These are phyloP conservation scores for Fusarium camptoceras DNA, from an alignment of 2,329 filamentous ascomycete genomes.

Conservation along the genomic window DNA sequence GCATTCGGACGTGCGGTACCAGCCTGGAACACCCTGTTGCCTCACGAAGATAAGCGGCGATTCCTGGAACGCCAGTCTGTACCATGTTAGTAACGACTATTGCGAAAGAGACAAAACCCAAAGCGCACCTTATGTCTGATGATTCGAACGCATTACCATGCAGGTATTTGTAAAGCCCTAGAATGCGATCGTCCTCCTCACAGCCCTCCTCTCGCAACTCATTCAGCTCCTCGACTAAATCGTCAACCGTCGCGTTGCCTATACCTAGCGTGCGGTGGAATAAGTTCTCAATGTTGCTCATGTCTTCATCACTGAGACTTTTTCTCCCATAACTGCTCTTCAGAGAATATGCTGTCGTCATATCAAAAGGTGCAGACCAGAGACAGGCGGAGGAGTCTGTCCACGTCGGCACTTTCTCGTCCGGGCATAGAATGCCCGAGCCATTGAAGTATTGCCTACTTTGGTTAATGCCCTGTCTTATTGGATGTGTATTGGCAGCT, in stretches of 20 bases:
- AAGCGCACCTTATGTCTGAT: constrained; percentile 4
- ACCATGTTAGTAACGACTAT: not conserved
- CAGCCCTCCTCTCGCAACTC: not conserved
- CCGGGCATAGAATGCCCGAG: not conserved
- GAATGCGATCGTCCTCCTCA: not conserved
- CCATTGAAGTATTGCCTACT: constrained; percentile 1
- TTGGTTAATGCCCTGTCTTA: not conserved
- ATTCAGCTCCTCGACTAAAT: constrained; percentile 3
- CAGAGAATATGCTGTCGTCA: not conserved
- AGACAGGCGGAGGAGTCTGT: not conserved
- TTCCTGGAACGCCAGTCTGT: constrained; percentile 24
- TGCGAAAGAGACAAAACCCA: rapidly evolving
- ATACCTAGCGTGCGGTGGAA: constrained; percentile 16
- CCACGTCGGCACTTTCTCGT: not conserved
- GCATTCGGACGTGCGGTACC: constrained; percentile 29
- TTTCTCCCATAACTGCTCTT: not conserved
- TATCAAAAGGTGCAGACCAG: constrained; percentile 24
- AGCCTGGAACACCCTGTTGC: not conserved
- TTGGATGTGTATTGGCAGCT: rapidly evolving
- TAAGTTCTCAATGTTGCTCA: constrained; percentile 2
- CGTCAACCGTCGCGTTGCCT: not conserved
- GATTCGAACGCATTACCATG: not conserved
- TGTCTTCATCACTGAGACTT: constrained; percentile 1
- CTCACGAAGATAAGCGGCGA: constrained; percentile 8
- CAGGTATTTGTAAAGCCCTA: constrained; percentile 22